Evolutionary conservation across 192 early-diverging fungal species (phyloP).

Genomic region (Entomortierella parvispora): DNA sequence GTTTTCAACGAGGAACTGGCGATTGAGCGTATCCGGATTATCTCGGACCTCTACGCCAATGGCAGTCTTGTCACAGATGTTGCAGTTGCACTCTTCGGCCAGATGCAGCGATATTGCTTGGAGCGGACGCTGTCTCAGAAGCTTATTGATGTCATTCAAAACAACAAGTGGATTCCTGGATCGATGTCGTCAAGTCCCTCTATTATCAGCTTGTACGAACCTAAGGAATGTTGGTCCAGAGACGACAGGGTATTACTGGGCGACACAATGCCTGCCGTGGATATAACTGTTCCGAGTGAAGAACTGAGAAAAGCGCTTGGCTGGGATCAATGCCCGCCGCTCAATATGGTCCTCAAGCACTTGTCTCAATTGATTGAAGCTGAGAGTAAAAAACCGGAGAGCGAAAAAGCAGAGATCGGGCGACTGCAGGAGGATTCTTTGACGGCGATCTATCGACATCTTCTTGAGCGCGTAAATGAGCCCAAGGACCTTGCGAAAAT

Average conservation of each 20-base stretch:
- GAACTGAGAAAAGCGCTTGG: constrained; percentile 8
- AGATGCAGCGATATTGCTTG: no score
- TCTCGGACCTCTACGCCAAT: background rate
- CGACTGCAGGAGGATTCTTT: background rate
- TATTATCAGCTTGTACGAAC: background rate
- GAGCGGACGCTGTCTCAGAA: background rate
- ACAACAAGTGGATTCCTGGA: background rate
- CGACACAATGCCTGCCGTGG: background rate
- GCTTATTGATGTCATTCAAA: background rate
- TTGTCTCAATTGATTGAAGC: constrained; percentile 2
- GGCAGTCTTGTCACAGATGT: background rate
- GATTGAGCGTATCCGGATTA: background rate
- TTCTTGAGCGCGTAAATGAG: background rate
- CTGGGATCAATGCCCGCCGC: constrained; percentile 28
- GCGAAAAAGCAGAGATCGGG: no score
- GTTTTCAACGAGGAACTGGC: constrained; percentile 5
- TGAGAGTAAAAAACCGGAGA: background rate
- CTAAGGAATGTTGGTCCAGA: constrained; percentile 12
- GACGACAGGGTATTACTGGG: constrained; percentile 3
- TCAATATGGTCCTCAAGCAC: constrained; percentile 23
- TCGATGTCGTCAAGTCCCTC: constrained; percentile 2
- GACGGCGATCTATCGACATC: constrained; percentile 1
- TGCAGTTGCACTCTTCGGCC: background rate
- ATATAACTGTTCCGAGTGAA: constrained; percentile 1
- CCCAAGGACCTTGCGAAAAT: background rate